Evolutionary conservation across 2,329 filamentous ascomycete genomes (phyloP), one percentile per base, ranked within the genome.

Genomic region (Ustulina deusta): DNA sequence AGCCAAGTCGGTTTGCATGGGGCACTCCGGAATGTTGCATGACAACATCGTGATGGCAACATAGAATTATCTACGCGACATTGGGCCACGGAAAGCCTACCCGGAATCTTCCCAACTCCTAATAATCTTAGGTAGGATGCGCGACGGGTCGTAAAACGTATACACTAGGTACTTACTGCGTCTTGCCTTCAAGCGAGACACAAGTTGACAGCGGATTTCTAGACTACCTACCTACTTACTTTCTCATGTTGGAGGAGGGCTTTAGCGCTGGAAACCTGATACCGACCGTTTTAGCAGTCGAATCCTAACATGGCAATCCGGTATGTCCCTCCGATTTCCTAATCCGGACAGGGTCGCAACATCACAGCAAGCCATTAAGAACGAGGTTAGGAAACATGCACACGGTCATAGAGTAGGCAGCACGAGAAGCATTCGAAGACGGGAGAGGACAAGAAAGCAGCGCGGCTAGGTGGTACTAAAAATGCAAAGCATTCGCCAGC

Each of bases 301-400:
- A 46, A 36, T 38, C 66, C 40, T 17, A 58, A 58, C 40, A 48
- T 42, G 61, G 51, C 40, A 61, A 55, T 38, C 36, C 58, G 63
- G 58, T 32, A 40, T 52, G 27, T 34, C 10, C 34, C 52, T 70
- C 68, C 68, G 68, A 59, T 40, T 63, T 66, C 65, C 66, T 56
- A 54, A 61, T 66, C 15, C 3, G 61, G 66, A 55, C 29, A 63
- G 22, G 40, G 40, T 52, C 55, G 11, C 15, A 32, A 62, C 46
- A 40, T 32, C 27, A 48, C 48, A 60, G 42, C 36, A 42, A 42
- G 22, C 29, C 42, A 48, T 36, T 25, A 54, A 17, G 42, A 13
- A n/a, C 22, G 6, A 48, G n/a, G 32, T 40, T 11, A 48, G 9
- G 22, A 32, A 67, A 58, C 34, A 56, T 29, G 10, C 32, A 58